Evolutionary conservation across 23 red algal genomes (phyloP), one percentile per base, ranked within the genome.

Genomic region (Gracilaria gracilis): DNA sequence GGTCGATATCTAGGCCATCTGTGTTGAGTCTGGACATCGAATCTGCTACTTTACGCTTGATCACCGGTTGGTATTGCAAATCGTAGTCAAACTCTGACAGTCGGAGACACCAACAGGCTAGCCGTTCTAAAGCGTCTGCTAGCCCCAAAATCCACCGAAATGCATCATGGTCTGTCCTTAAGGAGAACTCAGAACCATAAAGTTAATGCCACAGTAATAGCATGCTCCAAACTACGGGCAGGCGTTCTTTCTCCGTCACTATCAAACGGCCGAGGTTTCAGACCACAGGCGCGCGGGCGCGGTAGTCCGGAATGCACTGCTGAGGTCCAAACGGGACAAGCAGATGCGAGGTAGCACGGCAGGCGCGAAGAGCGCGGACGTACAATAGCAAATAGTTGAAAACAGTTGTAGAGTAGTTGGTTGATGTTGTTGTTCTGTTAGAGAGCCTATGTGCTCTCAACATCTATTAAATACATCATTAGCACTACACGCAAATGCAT

Each of bases 71-170:
- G 49, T 84, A 67, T n/a, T 37, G 28, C 14, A 67, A 27, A 23
- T 84, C 61, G 4, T 66, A 84, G 57, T 84, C 57, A 21, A 84
- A 65, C 33, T 84, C 47, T 21, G 34, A 61, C 3, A 84, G 16
- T 4, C 81, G 25, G 17, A 84, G 81, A 9, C 81, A 3, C 54
- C 27, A 84, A 39, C 81, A 57, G 7, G 81, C 54, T 9, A 84
- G 27, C 6, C 61, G 0, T n/a, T 57, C 57, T 5, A 34, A 23
- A 0, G 29, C 53, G 35, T 84, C 14, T 37, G 20, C 37, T 17
- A 84, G 9, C n/a, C 59, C 59, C 4, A 84, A 27, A 20, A 84
- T 49, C 81, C 81, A 84, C 39, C 42, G 5, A 0, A 84, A 67
- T 25, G 81, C 57, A 11, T 84, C 25, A 1, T 50, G 81, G 9